Conservation (phyloP, 768 basidiomycete genomes). For the Serendipita vermifera region DNA sequence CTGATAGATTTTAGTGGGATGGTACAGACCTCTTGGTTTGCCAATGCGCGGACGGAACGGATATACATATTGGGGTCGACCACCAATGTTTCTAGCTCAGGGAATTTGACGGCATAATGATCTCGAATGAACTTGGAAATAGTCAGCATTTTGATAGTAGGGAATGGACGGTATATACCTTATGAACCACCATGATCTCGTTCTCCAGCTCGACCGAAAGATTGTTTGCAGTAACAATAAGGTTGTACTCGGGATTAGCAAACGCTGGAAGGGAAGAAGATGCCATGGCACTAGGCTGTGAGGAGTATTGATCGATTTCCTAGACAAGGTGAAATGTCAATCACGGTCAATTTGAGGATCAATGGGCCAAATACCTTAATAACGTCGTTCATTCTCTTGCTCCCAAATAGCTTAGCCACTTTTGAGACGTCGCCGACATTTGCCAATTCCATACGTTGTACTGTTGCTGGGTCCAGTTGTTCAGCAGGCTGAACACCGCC, state of each 20-base stretch:
- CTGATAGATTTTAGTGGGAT: neutral
- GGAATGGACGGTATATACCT: conserved; percentile 35
- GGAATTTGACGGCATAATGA: conserved; percentile 90
- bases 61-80: conserved; percentile 87
- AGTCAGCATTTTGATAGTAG: conserved; percentile 12
- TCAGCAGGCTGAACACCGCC: conserved; percentile 91
- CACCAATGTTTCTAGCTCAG: conserved; percentile 92
- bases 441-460: conserved; percentile 85
- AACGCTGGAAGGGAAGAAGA: conserved; percentile 69
- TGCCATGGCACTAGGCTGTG: conserved; percentile 63
- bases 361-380: conserved; percentile 43
- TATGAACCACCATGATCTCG: conserved; percentile 93
- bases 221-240: conserved; percentile 97
- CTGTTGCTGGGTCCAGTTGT: conserved; percentile 86
- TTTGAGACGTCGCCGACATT: conserved; percentile 72
- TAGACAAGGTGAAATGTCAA: conserved; percentile 22
- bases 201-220: conserved; percentile 97
- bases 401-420: conserved; percentile 79
- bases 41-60: conserved; percentile 75
- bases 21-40: conserved; percentile 55
- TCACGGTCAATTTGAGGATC: neutral
- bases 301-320: conserved; percentile 84
- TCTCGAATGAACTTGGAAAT: conserved; percentile 80
- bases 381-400: conserved; percentile 79
- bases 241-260: conserved; percentile 86